Percentiles rank a stretch among this genome's conserved stretches.
Conservation (phyloP, 768 basidiomycete species). For the Kwoniella shandongensis region DNA sequence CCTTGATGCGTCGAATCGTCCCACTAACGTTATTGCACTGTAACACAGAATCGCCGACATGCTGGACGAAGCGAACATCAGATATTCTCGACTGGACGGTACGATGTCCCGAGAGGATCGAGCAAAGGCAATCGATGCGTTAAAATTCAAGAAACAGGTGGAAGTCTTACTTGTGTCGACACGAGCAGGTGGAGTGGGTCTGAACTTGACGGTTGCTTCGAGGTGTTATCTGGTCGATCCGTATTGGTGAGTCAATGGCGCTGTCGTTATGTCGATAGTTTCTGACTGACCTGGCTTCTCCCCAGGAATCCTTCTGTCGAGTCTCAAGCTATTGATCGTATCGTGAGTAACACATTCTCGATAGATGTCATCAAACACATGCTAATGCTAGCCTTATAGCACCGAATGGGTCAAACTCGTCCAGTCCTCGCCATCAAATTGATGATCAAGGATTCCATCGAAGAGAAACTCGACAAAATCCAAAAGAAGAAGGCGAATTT, state of each 20-base stretch:
- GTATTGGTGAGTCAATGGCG: slow-evolving; percentile 67
- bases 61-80: slow-evolving; percentile 74
- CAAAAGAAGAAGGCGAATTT: slow-evolving; percentile 92
- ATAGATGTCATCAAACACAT: neutral
- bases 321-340: slow-evolving; percentile 96
- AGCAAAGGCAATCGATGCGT: slow-evolving; percentile 82
- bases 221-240: slow-evolving; percentile 96
- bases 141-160: slow-evolving; percentile 83
- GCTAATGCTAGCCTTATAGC: slow-evolving; percentile 57
- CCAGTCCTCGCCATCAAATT: slow-evolving; percentile 89
- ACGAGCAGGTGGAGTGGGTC: slow-evolving; percentile 93
- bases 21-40: neutral
- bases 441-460: slow-evolving; percentile 92
- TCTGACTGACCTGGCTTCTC: neutral
- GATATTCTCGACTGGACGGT: slow-evolving; percentile 89
- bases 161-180: slow-evolving; percentile 95
- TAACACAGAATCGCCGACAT: slow-evolving; percentile 77
- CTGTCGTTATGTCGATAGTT: neutral
- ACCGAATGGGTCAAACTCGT: slow-evolving; percentile 90
- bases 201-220: slow-evolving; percentile 91
- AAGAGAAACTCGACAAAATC: slow-evolving; percentile 85
- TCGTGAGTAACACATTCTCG: slow-evolving; percentile 62
- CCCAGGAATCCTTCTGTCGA: slow-evolving; percentile 92
- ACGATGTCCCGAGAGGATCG: slow-evolving; percentile 98
- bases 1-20: neutral